Conservation (phyloP, 169 alveolate genomes). For the Perkinsus olseni region DNA sequence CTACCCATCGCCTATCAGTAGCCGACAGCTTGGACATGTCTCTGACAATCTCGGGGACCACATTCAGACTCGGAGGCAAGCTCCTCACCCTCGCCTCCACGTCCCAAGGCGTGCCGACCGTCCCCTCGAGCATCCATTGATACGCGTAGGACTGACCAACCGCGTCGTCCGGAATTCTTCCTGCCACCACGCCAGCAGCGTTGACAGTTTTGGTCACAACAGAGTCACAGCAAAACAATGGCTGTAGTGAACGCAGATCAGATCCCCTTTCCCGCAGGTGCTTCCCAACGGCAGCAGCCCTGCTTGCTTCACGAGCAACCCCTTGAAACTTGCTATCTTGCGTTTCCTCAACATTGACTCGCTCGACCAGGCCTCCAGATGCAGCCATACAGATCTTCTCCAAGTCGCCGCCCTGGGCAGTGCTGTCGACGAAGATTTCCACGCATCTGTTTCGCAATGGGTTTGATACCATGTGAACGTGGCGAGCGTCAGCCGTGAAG, state of each 20-base stretch:
- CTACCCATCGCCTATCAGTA: background rate
- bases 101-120: background rate
- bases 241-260: background rate
- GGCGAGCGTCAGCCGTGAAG: slow-evolving; percentile 52
- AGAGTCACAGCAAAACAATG: background rate
- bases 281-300: background rate
- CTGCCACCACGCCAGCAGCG: background rate
- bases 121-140: background rate
- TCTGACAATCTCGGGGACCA: background rate
- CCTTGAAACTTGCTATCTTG: background rate
- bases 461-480: slow-evolving; percentile 54
- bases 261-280: background rate
- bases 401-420: background rate
- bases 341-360: background rate
- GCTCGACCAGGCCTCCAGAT: slow-evolving; percentile 6
- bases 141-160: background rate
- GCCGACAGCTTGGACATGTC: background rate
- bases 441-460: slow-evolving; percentile 82
- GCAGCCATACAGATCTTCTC: background rate
- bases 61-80: background rate
- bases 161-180: background rate
- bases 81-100: background rate
- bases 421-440: slow-evolving; percentile 47
- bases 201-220: background rate
- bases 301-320: background rate